phyloP scores from a whole-genome alignment of 495 filamentous ascomycete genomes.

The Podospora sp. region DNA sequence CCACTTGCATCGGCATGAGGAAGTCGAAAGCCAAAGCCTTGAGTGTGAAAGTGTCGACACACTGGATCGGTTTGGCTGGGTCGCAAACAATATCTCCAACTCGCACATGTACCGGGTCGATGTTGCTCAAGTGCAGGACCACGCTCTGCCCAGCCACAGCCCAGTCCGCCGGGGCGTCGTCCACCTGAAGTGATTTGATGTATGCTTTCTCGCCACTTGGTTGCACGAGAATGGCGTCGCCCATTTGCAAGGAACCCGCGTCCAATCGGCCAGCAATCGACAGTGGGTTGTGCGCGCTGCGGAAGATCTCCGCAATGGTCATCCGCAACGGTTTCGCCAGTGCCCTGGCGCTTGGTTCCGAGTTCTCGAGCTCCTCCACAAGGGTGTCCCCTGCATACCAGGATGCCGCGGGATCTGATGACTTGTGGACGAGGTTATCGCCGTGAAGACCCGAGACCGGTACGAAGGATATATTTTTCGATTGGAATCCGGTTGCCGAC shows the following conservation, averaged over 20 bases:
- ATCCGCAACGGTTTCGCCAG: slow-evolving; percentile 81
- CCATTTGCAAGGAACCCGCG: slow-evolving; percentile 77
- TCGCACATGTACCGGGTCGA: slow-evolving; percentile 79
- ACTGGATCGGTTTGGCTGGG: slow-evolving; percentile 64
- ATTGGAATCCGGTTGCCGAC: slow-evolving; percentile 74
- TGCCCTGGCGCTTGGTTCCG: slow-evolving; percentile 68
- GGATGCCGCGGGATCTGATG: slow-evolving; percentile 54
- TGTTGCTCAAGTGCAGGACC: slow-evolving; percentile 78
- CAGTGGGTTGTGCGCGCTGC: slow-evolving; percentile 73
- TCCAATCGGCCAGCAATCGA: slow-evolving; percentile 87
- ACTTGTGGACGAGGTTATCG: slow-evolving; percentile 74
- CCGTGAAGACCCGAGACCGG: slow-evolving; percentile 88
- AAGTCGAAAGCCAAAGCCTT: slow-evolving; percentile 91
- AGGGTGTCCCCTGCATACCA: slow-evolving; percentile 86
- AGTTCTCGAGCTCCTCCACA: slow-evolving; percentile 79
- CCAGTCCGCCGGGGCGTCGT: slow-evolving; percentile 76
- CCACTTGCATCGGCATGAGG: slow-evolving; percentile 82
- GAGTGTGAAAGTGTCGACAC: slow-evolving; percentile 68
- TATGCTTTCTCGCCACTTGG: slow-evolving; percentile 77
- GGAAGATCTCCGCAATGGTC: slow-evolving; percentile 71
- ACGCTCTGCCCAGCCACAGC: slow-evolving; percentile 94
- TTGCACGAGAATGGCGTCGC: slow-evolving; percentile 76
- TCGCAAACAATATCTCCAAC: slow-evolving; percentile 84
- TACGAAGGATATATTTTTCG: slow-evolving; percentile 79
- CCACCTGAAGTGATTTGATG: slow-evolving; percentile 76